These are phyloP conservation scores for Ustilago loliicola DNA, from an alignment of 1,284 basidiomycete species.

Conservation along the genomic window DNA sequence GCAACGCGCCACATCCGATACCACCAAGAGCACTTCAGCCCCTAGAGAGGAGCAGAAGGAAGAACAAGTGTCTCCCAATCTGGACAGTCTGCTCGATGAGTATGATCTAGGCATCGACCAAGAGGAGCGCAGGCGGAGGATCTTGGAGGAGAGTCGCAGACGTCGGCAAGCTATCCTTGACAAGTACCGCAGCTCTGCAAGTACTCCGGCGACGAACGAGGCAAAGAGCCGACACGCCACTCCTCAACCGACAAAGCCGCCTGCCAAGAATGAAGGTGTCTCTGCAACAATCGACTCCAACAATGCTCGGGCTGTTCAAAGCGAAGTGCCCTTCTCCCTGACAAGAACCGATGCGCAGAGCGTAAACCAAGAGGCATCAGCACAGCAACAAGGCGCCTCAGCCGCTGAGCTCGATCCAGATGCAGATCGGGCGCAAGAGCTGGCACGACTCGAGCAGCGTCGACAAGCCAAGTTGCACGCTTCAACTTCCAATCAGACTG, in stretches of 20 bases:
- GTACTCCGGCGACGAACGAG: neutral
- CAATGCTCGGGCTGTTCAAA: neutral
- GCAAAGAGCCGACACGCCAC: neutral
- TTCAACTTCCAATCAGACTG: neutral
- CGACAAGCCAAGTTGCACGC: constrained; percentile 11
- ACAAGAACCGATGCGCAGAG: constrained; percentile 9
- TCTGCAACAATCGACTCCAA: neutral
- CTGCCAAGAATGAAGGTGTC: neutral
- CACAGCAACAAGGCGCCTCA: constrained; percentile 8
- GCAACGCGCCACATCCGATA: neutral
- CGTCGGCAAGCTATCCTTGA: constrained; percentile 50
- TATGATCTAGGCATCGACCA: constrained; percentile 38
- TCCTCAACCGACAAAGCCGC: neutral
- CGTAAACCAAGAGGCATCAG: neutral
- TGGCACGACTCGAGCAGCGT: constrained; percentile 33
- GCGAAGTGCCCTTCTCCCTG: constrained; percentile 19
- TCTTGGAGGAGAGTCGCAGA: constrained; percentile 58
- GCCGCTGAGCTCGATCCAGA: constrained; percentile 56
- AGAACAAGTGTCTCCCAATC: constrained; percentile 5
- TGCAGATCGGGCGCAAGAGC: constrained; percentile 43
- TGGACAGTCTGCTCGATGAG: constrained; percentile 32
- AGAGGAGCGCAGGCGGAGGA: constrained; percentile 25
- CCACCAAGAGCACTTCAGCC: neutral
- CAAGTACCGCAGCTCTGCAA: constrained; percentile 29
- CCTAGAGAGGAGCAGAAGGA: neutral